phyloP scores from a whole-genome alignment of 1,284 basidiomycete species.

The Porogramme epimiltina region DNA sequence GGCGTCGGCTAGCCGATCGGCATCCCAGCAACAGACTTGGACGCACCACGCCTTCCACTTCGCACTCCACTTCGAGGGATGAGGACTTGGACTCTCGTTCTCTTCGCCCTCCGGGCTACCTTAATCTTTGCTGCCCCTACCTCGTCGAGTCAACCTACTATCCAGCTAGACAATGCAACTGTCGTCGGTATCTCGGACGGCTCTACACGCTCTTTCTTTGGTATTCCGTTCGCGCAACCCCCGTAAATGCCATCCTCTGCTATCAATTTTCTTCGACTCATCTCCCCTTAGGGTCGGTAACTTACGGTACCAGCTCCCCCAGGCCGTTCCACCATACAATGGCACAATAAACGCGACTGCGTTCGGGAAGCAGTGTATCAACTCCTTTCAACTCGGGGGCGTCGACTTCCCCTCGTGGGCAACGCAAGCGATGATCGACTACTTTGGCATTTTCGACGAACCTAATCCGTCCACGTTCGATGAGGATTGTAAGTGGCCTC shows the following conservation, averaged over 20 bases:
- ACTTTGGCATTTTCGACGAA: conserved; percentile 18
- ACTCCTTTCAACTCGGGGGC: not conserved
- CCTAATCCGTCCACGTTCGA: conserved; percentile 13
- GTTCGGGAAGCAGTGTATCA: conserved; percentile 47
- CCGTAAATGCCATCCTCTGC: conserved; percentile 29
- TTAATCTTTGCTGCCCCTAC: too few species aligned
- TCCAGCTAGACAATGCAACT: conserved; percentile 15
- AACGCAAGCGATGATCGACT: conserved; percentile 25
- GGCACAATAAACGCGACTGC: conserved; percentile 38
- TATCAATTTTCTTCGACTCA: not conserved
- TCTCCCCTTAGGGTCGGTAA: conserved; percentile 12
- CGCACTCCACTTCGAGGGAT: too few species aligned
- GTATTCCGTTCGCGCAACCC: conserved; percentile 53
- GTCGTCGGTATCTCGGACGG: conserved; percentile 16
- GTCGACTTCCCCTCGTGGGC: not conserved
- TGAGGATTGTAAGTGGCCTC: conserved; percentile 2
- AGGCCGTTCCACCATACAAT: conserved; percentile 39
- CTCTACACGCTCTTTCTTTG: conserved; percentile 42
- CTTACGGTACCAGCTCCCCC: conserved; percentile 45
- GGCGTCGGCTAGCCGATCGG: too few species aligned
- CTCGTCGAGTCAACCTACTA: not conserved
- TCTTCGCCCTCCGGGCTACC: too few species aligned
- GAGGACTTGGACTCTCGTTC: too few species aligned
- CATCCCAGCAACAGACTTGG: too few species aligned
- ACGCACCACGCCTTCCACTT: too few species aligned